Base-by-base conservation (phyloP, 176 grass and related monocot species). In the Avena insularis region DNA sequence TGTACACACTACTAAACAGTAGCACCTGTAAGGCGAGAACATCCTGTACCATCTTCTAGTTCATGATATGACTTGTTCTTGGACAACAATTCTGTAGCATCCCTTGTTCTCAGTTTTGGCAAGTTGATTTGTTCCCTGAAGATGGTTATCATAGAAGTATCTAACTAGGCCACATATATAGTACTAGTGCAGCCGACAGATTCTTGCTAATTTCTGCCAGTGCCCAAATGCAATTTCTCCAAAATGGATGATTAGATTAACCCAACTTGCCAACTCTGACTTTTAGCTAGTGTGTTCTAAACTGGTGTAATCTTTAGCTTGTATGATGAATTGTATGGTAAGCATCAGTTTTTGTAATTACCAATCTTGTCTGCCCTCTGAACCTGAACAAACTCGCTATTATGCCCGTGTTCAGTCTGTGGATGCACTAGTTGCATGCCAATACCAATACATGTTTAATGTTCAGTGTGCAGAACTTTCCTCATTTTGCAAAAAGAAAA, bases 401-500 rank as follows among this genome's bases (percentile, higher is more conserved):
- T 16, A 20, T 57, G 55, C 55, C 20, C 5, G 55, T 19, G 55
- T 57, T 57, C 57, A 59, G 19, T 59, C n/a, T 3, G 19, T 8
- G 17, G 57, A n/a, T 59, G 19, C 17, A 59, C 57, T n/a, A 59
- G 57, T n/a, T 59, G 17, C 17, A 59, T 59, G 57, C 3, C 17
- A 59, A 5, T 58, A 58, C 20, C 55, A 58, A 19, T 59, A 59
- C 19, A n/a, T 59, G 19, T 6, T 59, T 59, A 9, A n/a, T 59
- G 57, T 59, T 59, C 19, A 9, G 3, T 17, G 40, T 43, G 78
- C 62, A 60, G 57, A 60, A 79, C n/a, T 79, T 79, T 43, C 20
- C 65, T 71, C 27, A 72, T 53, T 72, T 16, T 45, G 19, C 25
- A 49, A 79, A 82, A 84, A 40, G 17, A 69, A 64, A 47, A 45